Evolutionary conservation across 2,329 filamentous ascomycete genomes (phyloP), one percentile per base, ranked within the genome.

Genomic region (Ceratocystis cacaofunesta): DNA sequence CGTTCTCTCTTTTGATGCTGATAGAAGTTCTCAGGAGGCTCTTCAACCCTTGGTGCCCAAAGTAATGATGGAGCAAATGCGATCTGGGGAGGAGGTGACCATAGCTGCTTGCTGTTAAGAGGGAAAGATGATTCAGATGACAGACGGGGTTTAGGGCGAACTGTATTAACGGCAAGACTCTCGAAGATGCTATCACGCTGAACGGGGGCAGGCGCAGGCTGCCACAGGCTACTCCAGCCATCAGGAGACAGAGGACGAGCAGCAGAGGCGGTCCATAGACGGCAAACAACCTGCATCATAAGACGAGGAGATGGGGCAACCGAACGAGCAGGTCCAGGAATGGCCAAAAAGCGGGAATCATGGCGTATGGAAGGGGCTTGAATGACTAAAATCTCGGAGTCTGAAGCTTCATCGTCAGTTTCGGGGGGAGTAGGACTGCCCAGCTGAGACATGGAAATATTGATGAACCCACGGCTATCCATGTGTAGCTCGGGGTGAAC

Each of bases 371-470:
- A 41, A 58, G 48, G 22, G 48, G 48, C 30, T 61, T 64, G 48
- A 41, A 65, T 63, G 6, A 36, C 62, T 36, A 57, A 44, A n/a
- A 50, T 44, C 63, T 65, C 77, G n/a, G 77, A 77, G 63, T 77
- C 66, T 15, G 41, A 32, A 0, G 28, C 57, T 30, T 68, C 66
- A 43, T 65, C 74, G 65, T 81, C 77, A 17, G 78, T 82, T 64
- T 83, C 80, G 6, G 80, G 79, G 62, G 81, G 81, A 60, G 81
- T 84, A 41, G 80, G 80, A 68, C 79, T 83, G 46, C 76, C 78
- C 2, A 82, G 70, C 64, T 76, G 74, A 8, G 73, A 72, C 44
- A 66, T 65, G 57, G 67, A 64, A 25, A 69, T 67, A 15, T 64
- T 61, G n/a, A 62, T 63, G 32, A 64, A 61, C 7, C 65, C 61